Base-by-base conservation (phyloP, 139 green algal species). In the Prasinococcaceae sp. region DNA sequence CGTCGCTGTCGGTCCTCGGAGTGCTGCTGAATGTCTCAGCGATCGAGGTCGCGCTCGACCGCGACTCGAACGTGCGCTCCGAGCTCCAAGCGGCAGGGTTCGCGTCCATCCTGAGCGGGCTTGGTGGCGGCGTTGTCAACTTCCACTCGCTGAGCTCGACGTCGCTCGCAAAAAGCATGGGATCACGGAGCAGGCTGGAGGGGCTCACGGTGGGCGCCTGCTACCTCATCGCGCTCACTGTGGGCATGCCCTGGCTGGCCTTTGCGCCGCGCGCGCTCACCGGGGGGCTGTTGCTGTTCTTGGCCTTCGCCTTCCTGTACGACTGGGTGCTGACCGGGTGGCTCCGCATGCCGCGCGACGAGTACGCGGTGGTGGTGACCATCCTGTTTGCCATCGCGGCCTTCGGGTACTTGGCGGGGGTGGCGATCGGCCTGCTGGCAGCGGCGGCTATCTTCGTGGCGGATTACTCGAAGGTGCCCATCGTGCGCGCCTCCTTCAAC, bases 351-450 rank as follows among this genome's bases (percentile, higher is more conserved):
- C 30, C 47, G 4, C 26, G 47, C 9, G 9, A 8, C 30, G 47
- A 55, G 17, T 55, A 55, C 28, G 47, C 30, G 9, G 47, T 55
- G 4, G 47, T 55, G 24, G n/a, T 55, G 12, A 39, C 28, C 1
- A 55, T 55, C 28, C 12, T 55, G 8, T 28, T 43, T 14, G 26
- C 47, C 30, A 22, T 55, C 16, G 47, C 47, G 10, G 47, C 45
- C 23, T 47, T 47, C 9, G 47, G 47, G 6, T 55, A 55, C 47
- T 19, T 55, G 24, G n/a, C 47, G 8, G 47, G 47, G 19, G 47
- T 55, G 9, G 47, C 26, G 19, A 30, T 36, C 4, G 47, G 47
- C 47, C 23, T 55, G 29, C 6, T 55, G 24, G 26, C n/a, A 14
- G 47, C 47, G n/a, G n/a, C 20, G 6, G 47, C 20, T 5, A 30